Percentiles rank a stretch among this genome's conserved stretches.
These are phyloP conservation scores for Boletus speciosus DNA, from an alignment of 768 basidiomycete genomes.

Conservation along the genomic window DNA sequence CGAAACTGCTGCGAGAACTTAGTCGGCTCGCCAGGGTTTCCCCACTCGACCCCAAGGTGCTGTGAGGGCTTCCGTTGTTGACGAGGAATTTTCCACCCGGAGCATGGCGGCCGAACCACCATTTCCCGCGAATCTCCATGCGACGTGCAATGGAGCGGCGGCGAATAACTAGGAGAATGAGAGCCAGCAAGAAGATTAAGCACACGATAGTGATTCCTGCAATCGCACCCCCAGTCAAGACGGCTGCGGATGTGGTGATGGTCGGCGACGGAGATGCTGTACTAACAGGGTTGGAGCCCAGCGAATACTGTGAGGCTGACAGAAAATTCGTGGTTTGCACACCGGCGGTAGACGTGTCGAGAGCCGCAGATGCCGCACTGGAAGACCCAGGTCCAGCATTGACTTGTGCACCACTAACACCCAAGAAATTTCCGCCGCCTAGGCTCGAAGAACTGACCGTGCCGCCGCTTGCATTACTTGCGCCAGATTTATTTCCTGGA, in stretches of 20 bases:
- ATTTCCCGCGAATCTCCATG: conserved; percentile 38
- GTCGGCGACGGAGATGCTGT: conserved; percentile 16
- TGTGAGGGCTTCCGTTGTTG: conserved; percentile 8
- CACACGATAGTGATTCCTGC: conserved; percentile 41
- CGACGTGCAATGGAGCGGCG: conserved; percentile 44
- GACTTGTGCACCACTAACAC: background rate
- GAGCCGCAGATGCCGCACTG: background rate
- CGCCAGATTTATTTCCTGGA: background rate
- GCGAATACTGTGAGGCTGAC: conserved; percentile 2
- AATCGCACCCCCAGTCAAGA: conserved; percentile 43
- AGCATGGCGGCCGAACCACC: conserved; percentile 41
- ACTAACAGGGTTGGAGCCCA: conserved; percentile 4
- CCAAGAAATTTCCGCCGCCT: background rate
- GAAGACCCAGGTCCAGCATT: background rate
- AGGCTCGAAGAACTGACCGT: background rate
- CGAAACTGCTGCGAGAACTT: conserved; percentile 59
- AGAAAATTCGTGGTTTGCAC: background rate
- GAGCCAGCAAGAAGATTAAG: conserved; percentile 28
- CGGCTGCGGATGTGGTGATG: conserved; percentile 1
- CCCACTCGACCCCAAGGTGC: conserved; percentile 11
- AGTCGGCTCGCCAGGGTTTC: conserved; percentile 21
- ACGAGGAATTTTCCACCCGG: conserved; percentile 1
- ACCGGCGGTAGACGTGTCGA: background rate
- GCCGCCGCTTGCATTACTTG: background rate
- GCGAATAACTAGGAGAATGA: conserved; percentile 44